A percentile compares a stretch with the other conserved stretches of the same genome.
These are phyloP conservation scores for Umbilicus rupestris DNA, from an alignment of 164 flowering plant species.

Conservation along the genomic window DNA sequence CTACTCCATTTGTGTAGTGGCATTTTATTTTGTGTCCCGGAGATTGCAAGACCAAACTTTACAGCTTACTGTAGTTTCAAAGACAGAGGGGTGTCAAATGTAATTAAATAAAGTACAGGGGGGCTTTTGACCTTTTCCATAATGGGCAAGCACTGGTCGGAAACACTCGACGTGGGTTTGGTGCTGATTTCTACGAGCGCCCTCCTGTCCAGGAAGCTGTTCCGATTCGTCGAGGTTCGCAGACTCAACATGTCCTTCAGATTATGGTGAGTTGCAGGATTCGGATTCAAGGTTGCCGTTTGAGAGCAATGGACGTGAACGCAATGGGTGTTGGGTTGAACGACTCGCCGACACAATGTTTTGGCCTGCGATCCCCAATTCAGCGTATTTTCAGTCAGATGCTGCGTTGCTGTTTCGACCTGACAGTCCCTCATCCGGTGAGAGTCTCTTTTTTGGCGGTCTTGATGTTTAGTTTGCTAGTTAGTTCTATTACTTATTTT, in stretches of 20 bases:
- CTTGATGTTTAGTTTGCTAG: not conserved
- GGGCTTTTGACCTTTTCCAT: too few relatives aligned
- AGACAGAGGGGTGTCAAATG: too few relatives aligned
- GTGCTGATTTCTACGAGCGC: too few relatives aligned
- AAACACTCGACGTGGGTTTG: too few relatives aligned
- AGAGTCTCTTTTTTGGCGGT: not conserved
- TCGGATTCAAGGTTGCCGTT: not conserved
- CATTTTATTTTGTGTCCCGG: too few relatives aligned
- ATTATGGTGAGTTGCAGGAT: not conserved
- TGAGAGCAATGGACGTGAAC: conserved; percentile 12
- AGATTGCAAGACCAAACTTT: too few relatives aligned
- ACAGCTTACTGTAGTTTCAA: too few relatives aligned
- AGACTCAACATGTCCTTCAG: not conserved
- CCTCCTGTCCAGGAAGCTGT: too few relatives aligned
- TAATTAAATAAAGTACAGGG: too few relatives aligned
- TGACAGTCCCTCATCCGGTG: not conserved
- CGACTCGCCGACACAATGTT: conserved; percentile 2
- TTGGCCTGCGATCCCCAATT: not conserved
- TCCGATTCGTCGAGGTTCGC: too few relatives aligned
- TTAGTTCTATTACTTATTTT: not conserved
- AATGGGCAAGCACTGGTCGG: too few relatives aligned
- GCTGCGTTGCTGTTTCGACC: conserved; percentile 16
- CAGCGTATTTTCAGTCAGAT: conserved; percentile 15
- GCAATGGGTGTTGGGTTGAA: conserved; percentile 8
- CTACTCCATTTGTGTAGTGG: too few relatives aligned